Evolutionary conservation across 2,329 filamentous ascomycete genomes (phyloP), one percentile per base, ranked within the genome.

Genomic region (Exophiala calicioides): DNA sequence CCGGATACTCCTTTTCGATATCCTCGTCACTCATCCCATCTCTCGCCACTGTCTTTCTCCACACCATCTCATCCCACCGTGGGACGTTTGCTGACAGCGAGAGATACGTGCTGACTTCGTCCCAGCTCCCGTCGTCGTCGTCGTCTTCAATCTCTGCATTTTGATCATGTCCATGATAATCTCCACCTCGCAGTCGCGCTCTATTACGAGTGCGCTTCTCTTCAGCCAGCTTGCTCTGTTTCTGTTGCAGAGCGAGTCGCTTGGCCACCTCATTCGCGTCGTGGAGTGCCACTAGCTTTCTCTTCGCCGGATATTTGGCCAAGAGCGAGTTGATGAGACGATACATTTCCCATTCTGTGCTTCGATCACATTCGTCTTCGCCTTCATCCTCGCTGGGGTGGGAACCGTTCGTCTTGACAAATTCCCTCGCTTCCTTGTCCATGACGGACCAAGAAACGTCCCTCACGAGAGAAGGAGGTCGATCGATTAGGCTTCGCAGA

Each of bases 191-290:
- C 18, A 49, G n/a, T 19, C 51, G 37, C 18, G 44, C 26, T 40
- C 32, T 43, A 39, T 55, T 46, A 15, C 32, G 40, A 5, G 45
- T 48, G 10, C 47, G 36, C 3, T 44, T 40, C 24, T 48, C 50
- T 18, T 48, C 55, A 16, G n/a, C n/a, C n/a, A n/a, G n/a, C n/a
- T 52, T 58, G 24, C 41, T 48, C 24, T 44, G 39, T 38, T 52
- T 48, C 31, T 59, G 50, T 30, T 55, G 50, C 34, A 52, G 24
- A 2, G 68, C 71, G 53, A 78, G 53, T 16, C 78, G 60, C 56
- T 74, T 77, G 6, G 78, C 77, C 15, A 83, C 77, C 61, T 82
- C 79, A 57, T 81, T 83, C 8, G 80, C 79, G 61, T 84, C 80
- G 29, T 73, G 70, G 44, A 83, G 60, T 38, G 68, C 77, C 4